These are phyloP conservation scores for Globisporangium takayamanum DNA, from an alignment of 352 stramenopile genomes.

Conservation along the genomic window DNA sequence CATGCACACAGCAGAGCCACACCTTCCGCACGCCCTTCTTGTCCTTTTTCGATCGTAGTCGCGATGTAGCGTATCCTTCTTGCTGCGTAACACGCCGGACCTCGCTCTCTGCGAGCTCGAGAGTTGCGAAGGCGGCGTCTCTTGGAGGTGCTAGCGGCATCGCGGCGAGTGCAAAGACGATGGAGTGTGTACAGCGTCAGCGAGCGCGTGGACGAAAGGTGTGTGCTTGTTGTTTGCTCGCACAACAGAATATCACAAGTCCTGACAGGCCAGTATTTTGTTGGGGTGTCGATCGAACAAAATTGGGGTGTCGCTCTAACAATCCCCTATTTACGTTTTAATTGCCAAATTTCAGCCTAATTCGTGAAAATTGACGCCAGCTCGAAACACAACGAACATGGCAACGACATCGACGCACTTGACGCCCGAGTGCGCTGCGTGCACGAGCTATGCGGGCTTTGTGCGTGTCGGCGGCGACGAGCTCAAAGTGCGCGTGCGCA, in stretches of 20 bases:
- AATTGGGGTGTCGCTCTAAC: too few species aligned
- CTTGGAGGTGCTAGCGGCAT: too few species aligned
- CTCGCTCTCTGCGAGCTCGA: conserved; percentile 1
- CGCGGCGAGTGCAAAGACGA: too few species aligned
- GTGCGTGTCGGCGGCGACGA: conserved; percentile 43
- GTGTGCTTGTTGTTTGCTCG: too few species aligned
- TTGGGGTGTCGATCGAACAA: too few species aligned
- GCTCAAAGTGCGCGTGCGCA: conserved; percentile 39
- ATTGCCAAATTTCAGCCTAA: too few species aligned
- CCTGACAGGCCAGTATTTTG: too few species aligned
- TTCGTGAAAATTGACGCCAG: too few species aligned
- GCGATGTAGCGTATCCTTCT: conserved; percentile 1
- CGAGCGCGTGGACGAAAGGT: too few species aligned
- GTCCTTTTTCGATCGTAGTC: neutral
- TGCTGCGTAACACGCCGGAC: neutral
- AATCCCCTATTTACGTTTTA: too few species aligned
- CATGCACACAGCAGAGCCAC: neutral
- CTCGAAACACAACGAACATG: neutral
- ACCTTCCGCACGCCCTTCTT: neutral
- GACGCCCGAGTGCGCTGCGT: conserved; percentile 35
- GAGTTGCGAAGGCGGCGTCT: neutral
- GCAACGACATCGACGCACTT: conserved; percentile 13
- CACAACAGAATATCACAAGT: too few species aligned
- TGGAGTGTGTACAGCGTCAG: too few species aligned
- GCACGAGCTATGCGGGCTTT: conserved; percentile 43